These are phyloP conservation scores for Dactylonectria macrodidyma DNA, from an alignment of 2,329 filamentous ascomycete species.

Conservation along the genomic window DNA sequence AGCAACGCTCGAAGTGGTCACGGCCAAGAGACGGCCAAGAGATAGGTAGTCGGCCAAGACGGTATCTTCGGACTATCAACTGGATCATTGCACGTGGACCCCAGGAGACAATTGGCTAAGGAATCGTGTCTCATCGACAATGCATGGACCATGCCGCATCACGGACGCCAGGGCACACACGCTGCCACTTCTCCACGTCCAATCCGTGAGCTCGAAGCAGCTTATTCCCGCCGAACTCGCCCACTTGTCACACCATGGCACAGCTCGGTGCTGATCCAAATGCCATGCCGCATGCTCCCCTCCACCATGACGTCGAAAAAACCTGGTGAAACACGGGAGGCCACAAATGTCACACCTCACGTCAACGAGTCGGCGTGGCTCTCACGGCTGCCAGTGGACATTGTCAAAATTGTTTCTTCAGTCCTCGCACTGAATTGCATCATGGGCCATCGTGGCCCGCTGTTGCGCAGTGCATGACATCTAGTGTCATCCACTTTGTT, in stretches of 20 bases:
- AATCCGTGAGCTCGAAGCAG: constrained; percentile 36
- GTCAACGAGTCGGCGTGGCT: constrained; percentile 30
- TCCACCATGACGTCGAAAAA: constrained; percentile 42
- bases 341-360: constrained; percentile 40
- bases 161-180: constrained; percentile 25
- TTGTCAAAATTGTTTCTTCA: constrained; percentile 18
- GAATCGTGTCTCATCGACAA: constrained; percentile 31
- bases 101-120: constrained; percentile 15
- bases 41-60: background rate
- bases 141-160: constrained; percentile 36
- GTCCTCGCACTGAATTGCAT: constrained; percentile 21
- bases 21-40: background rate
- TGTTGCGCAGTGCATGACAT: constrained; percentile 6
- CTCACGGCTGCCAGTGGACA: background rate
- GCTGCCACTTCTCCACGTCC: constrained; percentile 23
- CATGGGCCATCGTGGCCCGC: constrained; percentile 12
- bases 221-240: constrained; percentile 43
- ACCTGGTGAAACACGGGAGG: constrained; percentile 40
- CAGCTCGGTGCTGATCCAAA: constrained; percentile 40
- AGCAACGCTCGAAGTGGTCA: constrained; percentile 20
- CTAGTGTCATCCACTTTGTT: constrained; percentile 11
- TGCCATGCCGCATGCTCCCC: background rate
- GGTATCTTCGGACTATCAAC: background rate
- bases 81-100: constrained; percentile 9
- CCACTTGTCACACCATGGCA: constrained; percentile 43